A percentile compares a stretch with the other conserved stretches of the same genome.
These are phyloP conservation scores for Sanguinoderma infundibulare DNA, from an alignment of 1,284 basidiomycete genomes.

Conservation along the genomic window DNA sequence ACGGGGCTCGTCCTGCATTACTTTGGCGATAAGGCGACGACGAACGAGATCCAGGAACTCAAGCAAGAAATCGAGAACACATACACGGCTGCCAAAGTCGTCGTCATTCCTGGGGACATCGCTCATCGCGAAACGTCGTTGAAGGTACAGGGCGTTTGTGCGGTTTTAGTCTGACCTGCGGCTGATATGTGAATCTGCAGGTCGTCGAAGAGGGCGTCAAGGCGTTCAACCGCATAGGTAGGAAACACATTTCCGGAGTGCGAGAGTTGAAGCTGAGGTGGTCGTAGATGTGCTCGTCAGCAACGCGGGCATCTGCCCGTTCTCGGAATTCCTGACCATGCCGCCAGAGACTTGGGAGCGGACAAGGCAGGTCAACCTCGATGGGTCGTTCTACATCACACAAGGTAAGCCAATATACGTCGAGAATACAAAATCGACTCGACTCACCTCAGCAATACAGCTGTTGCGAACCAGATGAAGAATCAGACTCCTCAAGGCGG, in stretches of 20 bases:
- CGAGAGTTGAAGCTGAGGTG: neutral
- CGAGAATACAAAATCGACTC: neutral
- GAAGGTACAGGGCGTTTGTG: slow-evolving; percentile 43
- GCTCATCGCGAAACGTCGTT: slow-evolving; percentile 61
- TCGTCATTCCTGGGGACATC: slow-evolving; percentile 70
- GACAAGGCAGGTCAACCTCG: slow-evolving; percentile 77
- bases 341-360: slow-evolving; percentile 70
- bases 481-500: slow-evolving; percentile 72
- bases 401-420: slow-evolving; percentile 51
- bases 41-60: slow-evolving; percentile 51
- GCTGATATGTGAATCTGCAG: slow-evolving; percentile 35
- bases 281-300: slow-evolving; percentile 57
- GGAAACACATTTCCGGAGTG: slow-evolving; percentile 16
- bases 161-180: neutral
- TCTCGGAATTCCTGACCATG: slow-evolving; percentile 81
- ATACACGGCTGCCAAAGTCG: slow-evolving; percentile 38
- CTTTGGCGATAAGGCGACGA: slow-evolving; percentile 63
- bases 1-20: slow-evolving; percentile 72
- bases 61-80: slow-evolving; percentile 48
- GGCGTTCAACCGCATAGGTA: slow-evolving; percentile 71
- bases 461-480: slow-evolving; percentile 81
- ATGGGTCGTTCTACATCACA: slow-evolving; percentile 78
- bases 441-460: slow-evolving; percentile 36
- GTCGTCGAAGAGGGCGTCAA: slow-evolving; percentile 63
- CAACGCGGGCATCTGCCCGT: slow-evolving; percentile 85